Percentiles rank a stretch among this genome's conserved stretches.
These are phyloP conservation scores for Pythium graminicola DNA, from an alignment of 352 stramenopile genomes.

Conservation along the genomic window DNA sequence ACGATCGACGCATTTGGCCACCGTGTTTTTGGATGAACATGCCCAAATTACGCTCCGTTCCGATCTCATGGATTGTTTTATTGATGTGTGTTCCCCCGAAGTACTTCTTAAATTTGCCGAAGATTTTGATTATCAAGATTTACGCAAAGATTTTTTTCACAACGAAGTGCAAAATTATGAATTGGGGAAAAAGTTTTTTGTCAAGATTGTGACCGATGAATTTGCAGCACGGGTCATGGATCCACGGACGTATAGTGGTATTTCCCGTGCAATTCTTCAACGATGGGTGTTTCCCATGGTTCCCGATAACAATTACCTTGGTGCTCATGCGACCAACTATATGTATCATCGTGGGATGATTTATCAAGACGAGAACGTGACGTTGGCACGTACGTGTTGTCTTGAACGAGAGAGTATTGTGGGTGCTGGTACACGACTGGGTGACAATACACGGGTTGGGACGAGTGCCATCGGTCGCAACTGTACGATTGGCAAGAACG, in stretches of 20 bases:
- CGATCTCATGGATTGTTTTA: constrained; percentile 96
- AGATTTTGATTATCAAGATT: constrained; percentile 98
- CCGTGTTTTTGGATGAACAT: constrained; percentile 78
- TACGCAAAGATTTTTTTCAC: constrained; percentile 92
- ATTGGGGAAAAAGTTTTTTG: constrained; percentile 96
- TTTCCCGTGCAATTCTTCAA: constrained; percentile 91
- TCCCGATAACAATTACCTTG: constrained; percentile 87
- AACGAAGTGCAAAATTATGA: constrained; percentile 98
- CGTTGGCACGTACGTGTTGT: constrained; percentile 54
- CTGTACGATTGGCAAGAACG: constrained; percentile 68
- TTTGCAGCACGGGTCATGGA: constrained; percentile 95
- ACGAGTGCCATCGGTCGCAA: constrained; percentile 66
- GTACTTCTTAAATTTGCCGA: constrained; percentile 96
- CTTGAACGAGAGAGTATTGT: constrained; percentile 72
- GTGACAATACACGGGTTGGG: constrained; percentile 43
- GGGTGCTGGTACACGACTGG: constrained; percentile 45
- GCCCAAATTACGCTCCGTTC: constrained; percentile 84
- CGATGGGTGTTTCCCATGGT: constrained; percentile 96
- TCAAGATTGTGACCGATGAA: constrained; percentile 86
- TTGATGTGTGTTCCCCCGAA: constrained; percentile 97
- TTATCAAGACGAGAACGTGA: constrained; percentile 76
- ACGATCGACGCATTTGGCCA: constrained; percentile 44
- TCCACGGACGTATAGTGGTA: constrained; percentile 89
- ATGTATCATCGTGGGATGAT: constrained; percentile 71
- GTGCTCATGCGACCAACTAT: constrained; percentile 54